Percentiles rank a stretch among this genome's conserved stretches.
Evolutionary conservation across 768 basidiomycete genomes (phyloP).

Genomic region (Sarcodon sp.): DNA sequence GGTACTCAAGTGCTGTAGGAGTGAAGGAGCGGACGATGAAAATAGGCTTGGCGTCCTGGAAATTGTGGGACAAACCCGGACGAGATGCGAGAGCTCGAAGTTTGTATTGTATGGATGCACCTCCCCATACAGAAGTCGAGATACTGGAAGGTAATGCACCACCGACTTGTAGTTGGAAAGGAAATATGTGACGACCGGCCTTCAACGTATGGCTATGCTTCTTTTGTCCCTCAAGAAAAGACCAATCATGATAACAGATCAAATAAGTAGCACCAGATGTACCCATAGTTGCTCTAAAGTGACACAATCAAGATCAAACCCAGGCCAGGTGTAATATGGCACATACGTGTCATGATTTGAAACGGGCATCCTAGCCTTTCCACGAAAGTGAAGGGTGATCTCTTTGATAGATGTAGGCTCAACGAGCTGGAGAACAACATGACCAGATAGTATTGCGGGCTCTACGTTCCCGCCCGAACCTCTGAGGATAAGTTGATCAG

Average conservation of each 20-base stretch:
- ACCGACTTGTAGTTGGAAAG: slow-evolving; percentile 80
- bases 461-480: slow-evolving; percentile 80
- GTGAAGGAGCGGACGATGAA: slow-evolving; percentile 62
- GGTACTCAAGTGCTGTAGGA: slow-evolving; percentile 84
- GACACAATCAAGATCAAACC: not conserved
- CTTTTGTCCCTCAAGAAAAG: slow-evolving; percentile 79
- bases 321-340: not conserved
- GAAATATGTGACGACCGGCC: slow-evolving; percentile 89
- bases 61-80: slow-evolving; percentile 42
- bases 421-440: slow-evolving; percentile 64
- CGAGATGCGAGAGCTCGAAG: slow-evolving; percentile 78
- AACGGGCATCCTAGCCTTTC: slow-evolving; percentile 65
- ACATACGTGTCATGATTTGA: slow-evolving; percentile 47
- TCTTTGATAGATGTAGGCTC: slow-evolving; percentile 80
- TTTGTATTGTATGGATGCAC: slow-evolving; percentile 74
- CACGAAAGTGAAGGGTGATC: slow-evolving; percentile 73
- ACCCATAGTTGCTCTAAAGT: slow-evolving; percentile 27
- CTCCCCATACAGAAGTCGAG: slow-evolving; percentile 35
- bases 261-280: slow-evolving; percentile 39
- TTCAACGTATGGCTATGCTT: slow-evolving; percentile 80
- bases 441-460: slow-evolving; percentile 68
- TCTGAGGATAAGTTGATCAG: slow-evolving; percentile 55
- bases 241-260: slow-evolving; percentile 81
- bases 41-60: slow-evolving; percentile 49
- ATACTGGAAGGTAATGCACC: slow-evolving; percentile 77